Conservation (phyloP, 2,329 filamentous ascomycete genomes). For the Xylaria arbuscula region DNA sequence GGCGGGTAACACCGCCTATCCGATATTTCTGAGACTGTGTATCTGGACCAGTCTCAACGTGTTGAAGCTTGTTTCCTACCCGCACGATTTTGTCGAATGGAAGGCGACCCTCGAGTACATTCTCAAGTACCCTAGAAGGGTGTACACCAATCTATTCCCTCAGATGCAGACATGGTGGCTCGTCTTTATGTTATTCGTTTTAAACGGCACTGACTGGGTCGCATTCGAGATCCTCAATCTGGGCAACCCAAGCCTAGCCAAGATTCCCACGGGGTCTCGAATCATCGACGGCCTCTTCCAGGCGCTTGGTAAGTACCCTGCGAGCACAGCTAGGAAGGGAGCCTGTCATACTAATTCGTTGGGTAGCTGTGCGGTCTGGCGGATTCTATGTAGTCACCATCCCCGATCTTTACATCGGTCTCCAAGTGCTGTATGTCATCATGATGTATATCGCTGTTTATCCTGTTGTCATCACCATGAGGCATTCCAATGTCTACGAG, state of each 20-base stretch:
- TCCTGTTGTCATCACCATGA: slow-evolving; percentile 62
- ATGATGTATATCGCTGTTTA: slow-evolving; percentile 64
- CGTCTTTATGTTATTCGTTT: slow-evolving; percentile 67
- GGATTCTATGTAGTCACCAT: slow-evolving; percentile 75
- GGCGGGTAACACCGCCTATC: slow-evolving; percentile 74
- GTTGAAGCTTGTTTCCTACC: slow-evolving; percentile 54
- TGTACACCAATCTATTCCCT: slow-evolving; percentile 74
- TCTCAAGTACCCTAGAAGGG: slow-evolving; percentile 66
- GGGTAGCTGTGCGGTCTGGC: slow-evolving; percentile 69
- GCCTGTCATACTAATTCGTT: slow-evolving; percentile 24
- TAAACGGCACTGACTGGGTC: slow-evolving; percentile 73
- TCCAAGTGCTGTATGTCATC: slow-evolving; percentile 61
- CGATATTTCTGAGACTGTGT: slow-evolving; percentile 69
- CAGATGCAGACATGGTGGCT: slow-evolving; percentile 74
- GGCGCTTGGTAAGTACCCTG: slow-evolving; percentile 59
- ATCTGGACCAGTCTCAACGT: slow-evolving; percentile 64
- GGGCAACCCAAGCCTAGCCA: slow-evolving; percentile 66
- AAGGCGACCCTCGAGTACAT: slow-evolving; percentile 66
- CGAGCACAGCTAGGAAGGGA: background rate
- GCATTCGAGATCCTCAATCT: slow-evolving; percentile 74
- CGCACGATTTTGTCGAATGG: slow-evolving; percentile 53
- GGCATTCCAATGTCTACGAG: slow-evolving; percentile 72
- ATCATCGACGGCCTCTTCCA: slow-evolving; percentile 74
- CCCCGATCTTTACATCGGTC: slow-evolving; percentile 60
- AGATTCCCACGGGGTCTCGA: slow-evolving; percentile 63